Evolutionary conservation across 202 grass and related monocot genomes (phyloP), one percentile per base, ranked within the genome.

Genomic region (Carex sylvatica): DNA sequence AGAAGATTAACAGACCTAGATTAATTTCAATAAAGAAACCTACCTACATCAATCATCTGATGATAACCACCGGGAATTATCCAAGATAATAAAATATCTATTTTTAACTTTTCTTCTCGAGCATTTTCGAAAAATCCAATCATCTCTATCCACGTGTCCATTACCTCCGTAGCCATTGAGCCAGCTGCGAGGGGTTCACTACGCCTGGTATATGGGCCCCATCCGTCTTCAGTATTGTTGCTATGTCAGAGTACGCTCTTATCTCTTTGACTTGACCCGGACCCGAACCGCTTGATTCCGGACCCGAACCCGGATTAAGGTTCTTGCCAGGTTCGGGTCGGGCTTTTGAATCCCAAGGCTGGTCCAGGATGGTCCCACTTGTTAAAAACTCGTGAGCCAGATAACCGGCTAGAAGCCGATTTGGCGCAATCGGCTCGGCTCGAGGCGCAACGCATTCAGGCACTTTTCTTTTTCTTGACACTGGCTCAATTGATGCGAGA

Each of bases 321-420:
- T 56, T 84, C 88, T 89, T 93, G 18, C 54, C 72, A 15, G 35
- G 42, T 1, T 60, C 46, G 79, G 30, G 61, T 83, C 40, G 42
- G 52, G 2, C 0, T 56, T 81, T 83, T 26, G 86, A 28, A 76
- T 76, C 51, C 51, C 72, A 76, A 0, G 24, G 7, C 84, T 86
- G 81, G 30, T 90, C 88, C 30, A 92, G 71, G 74, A 95, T 84
- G 24, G 93, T 95, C 58, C 90, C 93, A 28, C n/a, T 60, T 59
- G 65, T 85, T 80, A 95, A 87, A 79, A 89, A 95, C 69, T 95
- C 90, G 87, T 95, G 88, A 10, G 93, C 90, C 75, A 95, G 80
- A 85, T 92, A 90, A 63, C 93, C 93, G 15, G 86, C 90, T 2
- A 95, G 82, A 30, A 91, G 84, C 69, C 63, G 82, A 15, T 52